phyloP scores from a whole-genome alignment of 805 yeast species.

The Starmerella scarabaei region DNA sequence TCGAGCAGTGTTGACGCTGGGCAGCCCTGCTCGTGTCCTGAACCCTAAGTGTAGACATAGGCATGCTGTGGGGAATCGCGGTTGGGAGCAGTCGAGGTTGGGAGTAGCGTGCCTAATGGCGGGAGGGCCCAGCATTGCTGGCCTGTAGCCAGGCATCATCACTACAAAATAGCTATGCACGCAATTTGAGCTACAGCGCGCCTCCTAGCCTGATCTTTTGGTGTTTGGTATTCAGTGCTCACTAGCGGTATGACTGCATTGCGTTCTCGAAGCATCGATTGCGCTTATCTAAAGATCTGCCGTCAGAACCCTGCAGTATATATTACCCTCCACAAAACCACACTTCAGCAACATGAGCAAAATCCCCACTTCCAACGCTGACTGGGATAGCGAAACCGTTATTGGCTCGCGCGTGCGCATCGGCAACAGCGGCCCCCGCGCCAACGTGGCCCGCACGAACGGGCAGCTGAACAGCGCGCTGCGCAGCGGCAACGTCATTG shows the following conservation, averaged over 20 bases:
- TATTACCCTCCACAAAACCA: background rate
- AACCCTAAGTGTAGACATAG: no score
- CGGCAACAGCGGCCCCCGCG: conserved; percentile 74
- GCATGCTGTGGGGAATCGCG: no score
- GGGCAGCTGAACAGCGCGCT: conserved; percentile 85
- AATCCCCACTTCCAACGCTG: conserved; percentile 29
- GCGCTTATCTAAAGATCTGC: conserved; percentile 4
- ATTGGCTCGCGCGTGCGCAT: conserved; percentile 82
- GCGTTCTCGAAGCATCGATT: conserved; percentile 16
- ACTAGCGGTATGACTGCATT: no score
- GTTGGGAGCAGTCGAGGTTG: no score
- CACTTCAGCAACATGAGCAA: conserved; percentile 18
- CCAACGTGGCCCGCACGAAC: conserved; percentile 64
- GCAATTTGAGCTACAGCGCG: no score
- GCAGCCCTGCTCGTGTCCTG: no score
- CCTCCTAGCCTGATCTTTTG: no score
- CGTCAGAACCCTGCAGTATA: conserved; percentile 1
- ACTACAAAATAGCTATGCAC: no score
- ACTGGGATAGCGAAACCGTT: conserved; percentile 85
- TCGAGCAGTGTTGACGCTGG: background rate
- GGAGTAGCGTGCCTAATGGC: no score
- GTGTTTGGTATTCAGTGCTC: no score
- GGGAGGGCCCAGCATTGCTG: no score
- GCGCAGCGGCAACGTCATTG: conserved; percentile 76
- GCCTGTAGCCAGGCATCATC: no score